Conservation (phyloP, 495 filamentous ascomycete species). For the Lepraria neglecta region DNA sequence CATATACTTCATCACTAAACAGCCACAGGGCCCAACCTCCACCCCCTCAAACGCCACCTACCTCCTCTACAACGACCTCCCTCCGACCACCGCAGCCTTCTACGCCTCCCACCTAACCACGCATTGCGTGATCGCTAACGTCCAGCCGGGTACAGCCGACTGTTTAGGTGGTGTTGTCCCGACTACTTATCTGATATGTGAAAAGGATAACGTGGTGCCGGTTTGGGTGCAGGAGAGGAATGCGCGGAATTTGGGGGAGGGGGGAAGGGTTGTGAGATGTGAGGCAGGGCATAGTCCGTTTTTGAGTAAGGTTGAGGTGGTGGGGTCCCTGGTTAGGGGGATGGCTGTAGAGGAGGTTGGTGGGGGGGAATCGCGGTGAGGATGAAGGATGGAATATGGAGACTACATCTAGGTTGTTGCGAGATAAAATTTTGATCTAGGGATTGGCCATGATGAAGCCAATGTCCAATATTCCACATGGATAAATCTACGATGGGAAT, state of each 20-base stretch:
- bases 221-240: not conserved
- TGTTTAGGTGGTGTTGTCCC: slow-evolving; percentile 3
- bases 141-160: not conserved
- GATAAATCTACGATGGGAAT: too few relatives aligned
- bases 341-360: not conserved
- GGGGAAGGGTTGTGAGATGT: not conserved
- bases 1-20: not conserved
- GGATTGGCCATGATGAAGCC: too few relatives aligned
- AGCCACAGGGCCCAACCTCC: not conserved
- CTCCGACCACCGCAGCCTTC: not conserved
- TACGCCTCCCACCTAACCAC: not conserved
- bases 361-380: not conserved
- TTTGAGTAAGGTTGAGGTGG: not conserved
- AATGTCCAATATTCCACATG: too few relatives aligned
- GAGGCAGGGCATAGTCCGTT: not conserved
- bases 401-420: not conserved
- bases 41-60: not conserved
- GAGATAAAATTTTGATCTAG: too few relatives aligned
- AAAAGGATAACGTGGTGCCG: not conserved
- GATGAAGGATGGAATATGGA: too few relatives aligned
- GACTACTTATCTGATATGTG: not conserved
- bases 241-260: not conserved
- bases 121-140: not conserved
- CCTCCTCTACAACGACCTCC: not conserved
- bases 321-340: not conserved